A percentile compares a stretch with the other conserved stretches of the same genome.
Evolutionary conservation across 2,329 filamentous ascomycete species (phyloP).

Genomic region (Orbilia ellipsospora): DNA sequence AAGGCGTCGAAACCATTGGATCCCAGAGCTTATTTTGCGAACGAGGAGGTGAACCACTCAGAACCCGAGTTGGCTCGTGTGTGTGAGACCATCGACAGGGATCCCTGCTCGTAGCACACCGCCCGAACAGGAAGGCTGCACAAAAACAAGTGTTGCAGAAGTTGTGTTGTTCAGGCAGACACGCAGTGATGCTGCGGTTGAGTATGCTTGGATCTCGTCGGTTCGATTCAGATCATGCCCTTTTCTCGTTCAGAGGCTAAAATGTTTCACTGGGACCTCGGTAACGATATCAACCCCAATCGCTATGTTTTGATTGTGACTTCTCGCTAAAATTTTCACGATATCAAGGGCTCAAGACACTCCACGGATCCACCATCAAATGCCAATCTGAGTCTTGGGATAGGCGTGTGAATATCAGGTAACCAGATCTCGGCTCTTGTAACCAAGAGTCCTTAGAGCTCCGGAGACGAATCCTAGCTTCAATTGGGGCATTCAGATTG

Average conservation of each 20-base stretch:
- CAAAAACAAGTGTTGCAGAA: constrained; percentile 5
- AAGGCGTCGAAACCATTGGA: neutral
- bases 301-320: neutral
- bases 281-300: neutral
- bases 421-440: too few relatives aligned
- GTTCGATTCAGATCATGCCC: neutral
- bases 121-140: neutral
- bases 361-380: too few relatives aligned
- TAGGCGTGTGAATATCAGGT: too few relatives aligned
- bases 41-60: neutral
- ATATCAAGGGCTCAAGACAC: too few relatives aligned
- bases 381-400: too few relatives aligned
- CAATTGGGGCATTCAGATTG: too few relatives aligned
- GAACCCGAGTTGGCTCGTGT: neutral
- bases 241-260: neutral
- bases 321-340: neutral
- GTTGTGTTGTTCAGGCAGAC: constrained; percentile 9
- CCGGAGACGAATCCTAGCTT: too few relatives aligned
- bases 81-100: constrained; percentile 3
- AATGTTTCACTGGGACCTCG: neutral
- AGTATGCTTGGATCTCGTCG: neutral
- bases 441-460: too few relatives aligned
- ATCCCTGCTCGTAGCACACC: neutral
- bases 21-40: neutral
- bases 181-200: neutral